These are phyloP conservation scores for Suhomyces prunicola DNA, from an alignment of 805 yeast genomes.

Conservation along the genomic window DNA sequence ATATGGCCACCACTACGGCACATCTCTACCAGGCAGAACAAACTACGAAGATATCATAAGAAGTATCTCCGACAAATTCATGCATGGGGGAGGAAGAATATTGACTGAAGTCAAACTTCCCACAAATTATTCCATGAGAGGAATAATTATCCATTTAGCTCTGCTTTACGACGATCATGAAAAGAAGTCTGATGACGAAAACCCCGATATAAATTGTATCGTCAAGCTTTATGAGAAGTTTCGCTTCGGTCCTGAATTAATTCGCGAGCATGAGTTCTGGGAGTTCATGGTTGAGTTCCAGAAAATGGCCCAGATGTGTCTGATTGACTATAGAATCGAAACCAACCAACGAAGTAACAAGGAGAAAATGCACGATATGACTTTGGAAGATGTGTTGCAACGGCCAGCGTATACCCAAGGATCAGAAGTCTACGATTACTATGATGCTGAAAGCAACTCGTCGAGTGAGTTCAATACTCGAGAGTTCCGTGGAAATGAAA, in stretches of 20 bases:
- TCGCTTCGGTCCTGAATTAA: constrained; percentile 61
- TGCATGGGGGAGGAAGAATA: constrained; percentile 39
- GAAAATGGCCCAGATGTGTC: constrained; percentile 10
- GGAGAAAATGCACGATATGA: neutral
- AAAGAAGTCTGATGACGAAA: neutral
- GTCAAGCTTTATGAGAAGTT: constrained; percentile 61
- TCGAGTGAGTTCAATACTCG: neutral
- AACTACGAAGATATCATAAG: constrained; percentile 56
- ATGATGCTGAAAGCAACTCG: neutral
- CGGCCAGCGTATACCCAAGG: neutral
- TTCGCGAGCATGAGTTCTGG: constrained; percentile 57
- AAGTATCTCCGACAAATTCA: constrained; percentile 57
- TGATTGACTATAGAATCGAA: constrained; percentile 1
- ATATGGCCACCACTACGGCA: constrained; percentile 5
- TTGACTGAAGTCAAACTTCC: constrained; percentile 25
- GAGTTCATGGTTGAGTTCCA: constrained; percentile 46
- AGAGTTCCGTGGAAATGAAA: neutral
- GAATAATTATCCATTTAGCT: constrained; percentile 36
- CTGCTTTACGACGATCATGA: neutral
- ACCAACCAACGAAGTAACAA: neutral
- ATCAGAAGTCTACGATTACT: neutral
- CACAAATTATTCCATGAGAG: constrained; percentile 38
- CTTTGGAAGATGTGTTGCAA: neutral
- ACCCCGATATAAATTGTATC: constrained; percentile 16
- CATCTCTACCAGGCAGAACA: constrained; percentile 26